Base-by-base conservation (phyloP, 2,329 filamentous ascomycete genomes). In the Lecanoromycetidae sp. region DNA sequence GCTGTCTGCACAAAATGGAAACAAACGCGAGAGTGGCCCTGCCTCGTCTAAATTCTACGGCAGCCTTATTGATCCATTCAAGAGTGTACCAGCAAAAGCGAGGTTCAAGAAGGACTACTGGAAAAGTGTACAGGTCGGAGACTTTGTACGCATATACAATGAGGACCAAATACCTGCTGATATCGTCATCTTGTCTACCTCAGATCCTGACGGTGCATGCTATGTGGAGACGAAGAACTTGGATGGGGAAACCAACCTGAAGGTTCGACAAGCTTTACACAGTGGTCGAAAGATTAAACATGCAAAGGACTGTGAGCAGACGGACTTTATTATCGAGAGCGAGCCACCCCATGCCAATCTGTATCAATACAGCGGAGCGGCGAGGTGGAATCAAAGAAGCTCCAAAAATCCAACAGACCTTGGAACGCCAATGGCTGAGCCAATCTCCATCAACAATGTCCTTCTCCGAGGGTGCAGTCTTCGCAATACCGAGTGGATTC, bases 211-310 rank as follows among this genome's bases (percentile, higher is more conserved):
- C 57, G 91, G 91, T 42, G 86, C 86, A 30, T 98, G 91, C 65
- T 98, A 95, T 58, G 84, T 98, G 19, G 91, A 98, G 66, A 98
- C 91, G 2, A 98, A 96, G 71, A 96, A 94, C 61, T 63, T 98
- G 70, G 91, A 98, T 59, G 91, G 91, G 42, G 91, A 98, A 67
- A 98, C 91, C 2, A 98, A 98, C 58, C 69, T 98, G 53, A 98
- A 98, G 66, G 87, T 95, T 52, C 83, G 91, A 50, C 85, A 90
- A 59, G 87, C 91, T 17, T 74, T 98, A 34, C 84, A 90, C 54
- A 91, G 86, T 59, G 85, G 88, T 10, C 80, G 84, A 44, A 71
- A 78, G 38, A 74, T 98, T 51, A 86, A 81, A 61, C 88, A 96
- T 63, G 91, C 91, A 12, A 79, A 83, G 49, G 87, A 98, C 61